phyloP scores from a whole-genome alignment of 2,329 filamentous ascomycete species.

The Pseudogymnoascus sp. region DNA sequence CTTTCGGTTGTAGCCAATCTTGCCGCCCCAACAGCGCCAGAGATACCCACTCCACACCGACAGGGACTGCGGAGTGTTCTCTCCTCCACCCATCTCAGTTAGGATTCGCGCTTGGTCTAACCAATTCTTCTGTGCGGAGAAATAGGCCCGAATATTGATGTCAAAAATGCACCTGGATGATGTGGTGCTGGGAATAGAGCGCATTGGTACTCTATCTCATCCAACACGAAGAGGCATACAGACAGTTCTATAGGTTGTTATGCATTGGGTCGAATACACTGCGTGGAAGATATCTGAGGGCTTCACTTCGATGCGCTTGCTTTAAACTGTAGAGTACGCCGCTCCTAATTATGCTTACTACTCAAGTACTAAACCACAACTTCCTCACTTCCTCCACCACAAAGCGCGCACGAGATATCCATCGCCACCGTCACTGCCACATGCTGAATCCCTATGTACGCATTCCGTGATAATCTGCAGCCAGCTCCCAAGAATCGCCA shows the following conservation, averaged over 20 bases:
- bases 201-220: background rate
- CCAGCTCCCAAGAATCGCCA: too few species aligned
- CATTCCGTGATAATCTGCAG: too few species aligned
- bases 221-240: background rate
- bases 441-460: background rate
- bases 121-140: background rate
- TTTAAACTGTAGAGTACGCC: background rate
- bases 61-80: background rate
- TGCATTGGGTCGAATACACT: background rate
- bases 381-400: background rate
- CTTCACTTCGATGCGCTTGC: background rate
- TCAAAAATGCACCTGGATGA: background rate
- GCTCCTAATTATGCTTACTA: background rate
- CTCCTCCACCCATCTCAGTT: background rate
- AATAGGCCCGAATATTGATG: slow-evolving; percentile 6
- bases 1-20: background rate
- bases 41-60: background rate
- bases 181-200: background rate
- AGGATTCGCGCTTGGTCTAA: background rate
- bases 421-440: background rate
- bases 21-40: background rate
- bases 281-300: background rate
- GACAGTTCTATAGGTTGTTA: background rate
- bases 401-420: background rate
- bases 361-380: background rate